These are phyloP conservation scores for Elongisporangium anandrum DNA, from an alignment of 352 stramenopile genomes.

Conservation along the genomic window DNA sequence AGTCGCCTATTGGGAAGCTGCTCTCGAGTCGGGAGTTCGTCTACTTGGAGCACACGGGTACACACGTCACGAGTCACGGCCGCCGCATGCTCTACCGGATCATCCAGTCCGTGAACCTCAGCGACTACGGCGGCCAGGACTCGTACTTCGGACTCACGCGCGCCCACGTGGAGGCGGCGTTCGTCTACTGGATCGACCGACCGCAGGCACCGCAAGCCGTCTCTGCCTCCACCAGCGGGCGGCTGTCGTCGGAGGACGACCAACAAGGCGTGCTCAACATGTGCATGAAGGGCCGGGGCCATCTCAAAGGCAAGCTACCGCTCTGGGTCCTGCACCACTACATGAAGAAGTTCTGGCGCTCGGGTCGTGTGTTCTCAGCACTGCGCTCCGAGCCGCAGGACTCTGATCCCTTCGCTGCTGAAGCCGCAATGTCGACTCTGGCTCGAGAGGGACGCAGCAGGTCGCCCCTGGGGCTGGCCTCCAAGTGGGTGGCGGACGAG, in stretches of 20 bases:
- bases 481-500: slow-evolving; percentile 56
- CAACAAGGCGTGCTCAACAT: slow-evolving; percentile 34
- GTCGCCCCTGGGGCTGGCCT: slow-evolving; percentile 47
- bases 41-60: slow-evolving; percentile 66
- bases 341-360: slow-evolving; percentile 56
- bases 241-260: too few species aligned
- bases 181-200: slow-evolving; percentile 69
- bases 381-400: slow-evolving; percentile 18
- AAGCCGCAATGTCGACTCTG: not conserved
- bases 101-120: slow-evolving; percentile 57
- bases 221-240: not conserved
- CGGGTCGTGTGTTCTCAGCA: slow-evolving; percentile 27
- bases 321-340: slow-evolving; percentile 51
- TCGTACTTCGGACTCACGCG: slow-evolving; percentile 69
- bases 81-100: slow-evolving; percentile 63
- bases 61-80: slow-evolving; percentile 39
- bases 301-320: slow-evolving; percentile 60
- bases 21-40: slow-evolving; percentile 67
- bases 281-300: slow-evolving; percentile 46
- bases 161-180: slow-evolving; percentile 50
- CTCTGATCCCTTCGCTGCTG: not conserved
- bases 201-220: not conserved
- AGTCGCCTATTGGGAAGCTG: slow-evolving; percentile 54
- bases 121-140: slow-evolving; percentile 51
- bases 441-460: not conserved